phyloP scores from a whole-genome alignment of 352 stramenopile genomes.

The Phytophthora kernoviae region DNA sequence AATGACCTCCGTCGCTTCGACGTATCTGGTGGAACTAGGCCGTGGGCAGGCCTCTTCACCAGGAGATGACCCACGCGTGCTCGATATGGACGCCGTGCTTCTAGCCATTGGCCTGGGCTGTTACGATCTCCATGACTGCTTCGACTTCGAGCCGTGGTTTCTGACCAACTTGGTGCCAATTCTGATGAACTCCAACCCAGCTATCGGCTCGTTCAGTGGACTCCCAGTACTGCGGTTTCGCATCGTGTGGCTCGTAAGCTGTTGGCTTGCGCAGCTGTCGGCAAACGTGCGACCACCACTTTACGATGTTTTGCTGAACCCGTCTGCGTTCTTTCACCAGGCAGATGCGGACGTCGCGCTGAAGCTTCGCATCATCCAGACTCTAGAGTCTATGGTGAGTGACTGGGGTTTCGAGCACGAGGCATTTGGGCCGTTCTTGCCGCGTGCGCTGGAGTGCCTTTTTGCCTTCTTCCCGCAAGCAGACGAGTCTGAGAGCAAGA shows the following conservation, averaged over 20 bases:
- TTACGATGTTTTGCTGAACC: constrained; percentile 75
- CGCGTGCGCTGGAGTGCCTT: constrained; percentile 61
- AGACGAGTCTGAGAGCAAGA: constrained; percentile 73
- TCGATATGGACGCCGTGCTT: constrained; percentile 81
- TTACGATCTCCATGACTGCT: constrained; percentile 88
- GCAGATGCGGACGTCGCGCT: constrained; percentile 58
- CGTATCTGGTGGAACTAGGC: constrained; percentile 52
- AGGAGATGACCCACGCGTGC: constrained; percentile 37
- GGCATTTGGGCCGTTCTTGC: constrained; percentile 71
- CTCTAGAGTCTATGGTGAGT: constrained; percentile 77
- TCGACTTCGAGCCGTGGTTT: constrained; percentile 90
- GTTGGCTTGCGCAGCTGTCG: constrained; percentile 84
- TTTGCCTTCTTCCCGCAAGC: constrained; percentile 73
- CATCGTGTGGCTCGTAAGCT: constrained; percentile 88
- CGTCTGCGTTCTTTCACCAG: constrained; percentile 37
- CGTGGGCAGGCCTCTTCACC: constrained; percentile 3
- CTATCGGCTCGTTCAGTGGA: constrained; percentile 43
- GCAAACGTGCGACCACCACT: constrained; percentile 69
- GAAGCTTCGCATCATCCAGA: constrained; percentile 76
- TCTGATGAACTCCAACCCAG: constrained; percentile 36
- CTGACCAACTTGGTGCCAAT: constrained; percentile 74
- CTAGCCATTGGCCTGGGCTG: constrained; percentile 81
- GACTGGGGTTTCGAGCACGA: constrained; percentile 86
- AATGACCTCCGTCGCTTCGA: constrained; percentile 58
- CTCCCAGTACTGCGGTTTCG: constrained; percentile 75